A percentile compares a stretch with the other conserved stretches of the same genome.
phyloP scores from a whole-genome alignment of 2,329 filamentous ascomycete genomes.

The Arthrobotrys iridis region DNA sequence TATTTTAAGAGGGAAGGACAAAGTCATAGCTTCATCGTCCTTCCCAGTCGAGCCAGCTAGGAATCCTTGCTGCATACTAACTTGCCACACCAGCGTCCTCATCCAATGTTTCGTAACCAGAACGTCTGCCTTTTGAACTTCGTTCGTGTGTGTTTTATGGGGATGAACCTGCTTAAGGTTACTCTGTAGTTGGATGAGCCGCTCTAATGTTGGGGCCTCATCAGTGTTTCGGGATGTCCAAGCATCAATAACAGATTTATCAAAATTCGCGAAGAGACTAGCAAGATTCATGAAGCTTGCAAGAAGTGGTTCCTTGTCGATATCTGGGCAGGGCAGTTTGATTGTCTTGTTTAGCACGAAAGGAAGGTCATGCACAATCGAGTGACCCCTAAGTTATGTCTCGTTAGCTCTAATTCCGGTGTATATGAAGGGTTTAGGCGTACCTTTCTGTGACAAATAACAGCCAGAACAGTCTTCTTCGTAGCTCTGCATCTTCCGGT shows the following conservation, averaged over 20 bases:
- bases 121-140: slow-evolving; percentile 47
- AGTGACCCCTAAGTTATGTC: slow-evolving; percentile 26
- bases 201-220: slow-evolving; percentile 38
- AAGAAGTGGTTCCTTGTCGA: slow-evolving; percentile 46
- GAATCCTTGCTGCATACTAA: slow-evolving; percentile 50
- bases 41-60: slow-evolving; percentile 20
- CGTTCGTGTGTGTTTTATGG: slow-evolving; percentile 44
- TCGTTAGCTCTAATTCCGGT: not conserved
- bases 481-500: slow-evolving; percentile 42
- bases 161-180: slow-evolving; percentile 40
- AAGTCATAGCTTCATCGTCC: slow-evolving; percentile 46
- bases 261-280: slow-evolving; percentile 46
- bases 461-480: slow-evolving; percentile 47
- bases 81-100: slow-evolving; percentile 51
- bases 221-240: slow-evolving; percentile 49
- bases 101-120: slow-evolving; percentile 53
- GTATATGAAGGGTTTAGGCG: not conserved
- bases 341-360: slow-evolving; percentile 51
- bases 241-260: slow-evolving; percentile 51
- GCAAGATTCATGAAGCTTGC: slow-evolving; percentile 51
- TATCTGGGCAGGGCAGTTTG: slow-evolving; percentile 39
- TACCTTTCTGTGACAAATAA: slow-evolving; percentile 49
- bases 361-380: slow-evolving; percentile 49
- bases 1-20: slow-evolving; percentile 41
- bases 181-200: slow-evolving; percentile 30